These are phyloP conservation scores for Phoma sp. DNA, from an alignment of 2,329 filamentous ascomycete genomes.

Conservation along the genomic window DNA sequence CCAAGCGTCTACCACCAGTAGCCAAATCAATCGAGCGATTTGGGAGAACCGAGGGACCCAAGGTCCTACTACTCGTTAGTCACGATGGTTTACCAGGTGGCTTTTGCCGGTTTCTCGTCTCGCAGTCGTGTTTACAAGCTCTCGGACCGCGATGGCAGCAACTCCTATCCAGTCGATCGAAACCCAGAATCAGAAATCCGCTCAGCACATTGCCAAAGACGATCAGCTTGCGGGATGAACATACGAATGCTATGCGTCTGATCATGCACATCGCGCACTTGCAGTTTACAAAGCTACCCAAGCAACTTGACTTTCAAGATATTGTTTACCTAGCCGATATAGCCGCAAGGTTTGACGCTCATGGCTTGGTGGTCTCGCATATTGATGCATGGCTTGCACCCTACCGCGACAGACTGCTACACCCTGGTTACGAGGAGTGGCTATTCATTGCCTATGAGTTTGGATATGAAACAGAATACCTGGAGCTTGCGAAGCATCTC, in stretches of 20 bases:
- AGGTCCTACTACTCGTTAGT: constrained; percentile 13
- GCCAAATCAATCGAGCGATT: constrained; percentile 1
- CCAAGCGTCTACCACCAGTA: not conserved
- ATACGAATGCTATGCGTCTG: constrained; percentile 38
- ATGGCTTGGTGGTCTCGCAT: constrained; percentile 17
- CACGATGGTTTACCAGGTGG: constrained; percentile 3
- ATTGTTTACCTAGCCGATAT: constrained; percentile 37
- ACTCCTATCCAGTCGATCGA: not conserved
- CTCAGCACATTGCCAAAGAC: constrained; percentile 8
- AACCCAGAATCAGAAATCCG: not conserved
- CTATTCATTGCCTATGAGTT: constrained; percentile 36
- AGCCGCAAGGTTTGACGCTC: constrained; percentile 36
- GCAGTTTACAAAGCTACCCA: constrained; percentile 33
- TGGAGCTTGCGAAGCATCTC: constrained; percentile 13
- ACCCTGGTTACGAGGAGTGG: constrained; percentile 30
- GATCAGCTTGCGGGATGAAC: constrained; percentile 39
- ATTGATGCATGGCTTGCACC: constrained; percentile 21
- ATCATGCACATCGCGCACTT: constrained; percentile 44
- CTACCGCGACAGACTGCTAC: constrained; percentile 9
- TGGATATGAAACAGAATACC: constrained; percentile 27
- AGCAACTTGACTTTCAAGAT: constrained; percentile 26
- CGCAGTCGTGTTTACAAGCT: constrained; percentile 12
- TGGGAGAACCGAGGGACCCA: not conserved
- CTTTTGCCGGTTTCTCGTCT: constrained; percentile 11
- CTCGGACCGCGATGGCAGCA: constrained; percentile 13